Base-by-base conservation (phyloP, 495 filamentous ascomycete genomes). In the Aspergillus cavernicola region DNA sequence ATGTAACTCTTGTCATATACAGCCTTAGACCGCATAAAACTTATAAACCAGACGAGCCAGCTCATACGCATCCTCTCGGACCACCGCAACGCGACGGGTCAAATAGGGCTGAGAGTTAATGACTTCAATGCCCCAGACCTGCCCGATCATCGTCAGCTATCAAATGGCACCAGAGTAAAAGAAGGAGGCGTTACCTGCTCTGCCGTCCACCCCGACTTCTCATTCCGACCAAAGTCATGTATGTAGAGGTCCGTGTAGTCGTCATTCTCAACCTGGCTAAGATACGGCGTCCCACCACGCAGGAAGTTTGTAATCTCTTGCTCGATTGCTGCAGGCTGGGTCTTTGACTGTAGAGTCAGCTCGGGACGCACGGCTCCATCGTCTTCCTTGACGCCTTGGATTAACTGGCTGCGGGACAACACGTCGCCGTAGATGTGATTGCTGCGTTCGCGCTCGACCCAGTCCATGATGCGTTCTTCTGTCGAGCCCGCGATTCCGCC, bases 401-500 rank as follows among this genome's bases (percentile, higher is more conserved):
- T 36, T 11, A 55, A 37, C 15, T 23, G 24, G 20, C 53, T 55
- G 36, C 53, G 53, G 11, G 36, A 43, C 6, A 37, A 9, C 0
- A 39, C 40, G 26, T 55, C 45, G 0, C 53, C 53, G 37, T 55
- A 55, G 38, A 55, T 43, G 29, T 55, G 53, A 35, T 55, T 55
- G 53, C 35, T 50, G 24, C 53, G 53, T 18, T 42, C 44, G 6
- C 53, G 36, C 31, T 55, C 53, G 2, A 32, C 45, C 53, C 53
- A 55, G 45, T 55, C 53, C 53, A 50, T 55, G 28, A 43, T 36
- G 28, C 53, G 53, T 20, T 55, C 53, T 23, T 55, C 53, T 6
- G 53, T 50, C 7, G 44, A 32, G 18, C 44, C 53, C 24, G 36
- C 12, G 24, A 55, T 55, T n/a, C 53, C 53, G 6, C 53, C 53